Evolutionary conservation across 2,329 filamentous ascomycete species (phyloP), one percentile per base, ranked within the genome.

Genomic region (Seiridium unicorne): DNA sequence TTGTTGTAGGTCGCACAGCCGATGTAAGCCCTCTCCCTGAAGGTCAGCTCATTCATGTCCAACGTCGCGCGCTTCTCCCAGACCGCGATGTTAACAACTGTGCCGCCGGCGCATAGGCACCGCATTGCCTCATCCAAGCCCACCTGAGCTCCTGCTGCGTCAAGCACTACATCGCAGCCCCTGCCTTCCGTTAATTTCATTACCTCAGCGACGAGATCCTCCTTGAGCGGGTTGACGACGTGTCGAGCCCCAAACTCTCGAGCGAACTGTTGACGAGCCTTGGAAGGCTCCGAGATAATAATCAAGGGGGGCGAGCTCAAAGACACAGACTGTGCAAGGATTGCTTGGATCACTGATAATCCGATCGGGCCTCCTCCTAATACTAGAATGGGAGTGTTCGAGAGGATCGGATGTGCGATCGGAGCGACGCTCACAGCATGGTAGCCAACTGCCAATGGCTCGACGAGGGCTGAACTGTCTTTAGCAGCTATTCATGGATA

Each of bases 301-400:
- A 89, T 84, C 26, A 79, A 77, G 32, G 55, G 55, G 6, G 55
- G 44, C 4, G 32, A 8, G 8, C 7, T 6, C 18, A n/a, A 38
- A 11, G 76, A 78, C 0, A 80, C 82, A 0, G 81, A 81, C 18
- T 79, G 76, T 1, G 83, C 81, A 10, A 79, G 76, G 5, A 89
- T 74, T n/a, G 82, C 82, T 61, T 86, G 81, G 2, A 89, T 78
- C 4, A 88, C 76, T 0, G 83, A 82, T 8, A 89, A 75, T 0
- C 85, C 87, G 54, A 89, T 88, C 0, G 87, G 86, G 0, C 87
- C 86, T 0, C 83, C 85, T 4, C 87, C 87, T 2, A 88, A 71
- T 5, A 89, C 77, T 32, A 89, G 67, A 1, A 81, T 81, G 1
- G 75, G 76, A 11, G 82, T 76, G 1, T 77, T 78, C 2, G 72